Base-by-base conservation (phyloP, 805 yeast species). In the Scheffersomyces lignosus region DNA sequence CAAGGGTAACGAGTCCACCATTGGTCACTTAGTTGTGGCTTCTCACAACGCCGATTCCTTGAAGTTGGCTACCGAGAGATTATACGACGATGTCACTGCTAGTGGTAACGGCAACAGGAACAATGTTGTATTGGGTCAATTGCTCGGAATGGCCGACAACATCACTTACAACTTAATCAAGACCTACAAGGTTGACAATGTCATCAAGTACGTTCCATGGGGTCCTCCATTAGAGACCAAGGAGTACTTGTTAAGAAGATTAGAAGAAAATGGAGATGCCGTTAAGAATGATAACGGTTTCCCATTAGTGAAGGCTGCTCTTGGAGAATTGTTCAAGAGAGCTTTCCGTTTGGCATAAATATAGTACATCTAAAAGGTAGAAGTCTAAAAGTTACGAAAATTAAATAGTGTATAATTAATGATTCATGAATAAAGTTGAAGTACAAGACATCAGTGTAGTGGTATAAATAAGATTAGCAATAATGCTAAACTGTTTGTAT, bases 171-270 rank as follows among this genome's bases (percentile, higher is more conserved):
- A 85, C 48, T 73, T 90, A 53, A 78, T 87, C 38, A 64, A 72
- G 27, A 71, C 80, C 31, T 78, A 84, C 47, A 71, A 77, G 30
- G 85, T 78, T 30, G 78, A 74, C 43, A 87, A 87, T 54, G 82
- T 90, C 36, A 82, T 91, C 65, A 91, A 91, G 66, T 90, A 91
- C 58, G 96, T 90, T 44, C 95, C 97, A 13, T 90, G 97, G 97
- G 97, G 97, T 7, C 97, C 97, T 23, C 95, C 96, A 38, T 65
- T 79, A 49, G 97, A 91, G 66, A 89, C 96, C 40, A 88, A 87
- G 67, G 96, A 87, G 50, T 90, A 90, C 58, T 66, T 90, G 43
- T 70, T 82, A 44, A 81, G 98, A 71, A 79, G 98, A 66, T 71
- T 90, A 44, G 96, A 90, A 67, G 98, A 90, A 67, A 90, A 90